Base-by-base conservation (phyloP, 2,329 filamentous ascomycete genomes). In the Coniella lustricola region DNA sequence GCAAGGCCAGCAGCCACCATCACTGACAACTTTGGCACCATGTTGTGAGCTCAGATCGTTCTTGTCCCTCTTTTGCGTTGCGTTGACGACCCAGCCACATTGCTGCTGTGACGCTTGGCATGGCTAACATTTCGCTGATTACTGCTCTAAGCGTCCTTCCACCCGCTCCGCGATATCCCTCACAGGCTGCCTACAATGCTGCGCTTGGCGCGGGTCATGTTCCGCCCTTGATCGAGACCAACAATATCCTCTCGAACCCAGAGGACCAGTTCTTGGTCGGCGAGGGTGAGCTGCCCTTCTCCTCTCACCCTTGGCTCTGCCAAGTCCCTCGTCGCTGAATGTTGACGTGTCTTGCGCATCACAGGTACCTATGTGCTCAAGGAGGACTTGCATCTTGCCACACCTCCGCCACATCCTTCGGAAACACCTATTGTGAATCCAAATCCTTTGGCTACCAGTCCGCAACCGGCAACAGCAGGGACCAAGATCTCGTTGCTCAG, bases 371-470 rank as follows among this genome's bases (percentile, higher is more conserved):
- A 98, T 62, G 77, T 87, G 18, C 79, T 97, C 37, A 85, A 90
- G 64, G 91, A 98, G 68, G 88, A 95, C 64, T 73, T 98, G 22
- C 85, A 90, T 57, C 83, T 98, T 49, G 91, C 93, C 38, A 96
- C 90, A 31, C 93, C 93, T 49, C 91, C 91, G 54, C 90, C 90
- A 13, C 93, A 98, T 68, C 93, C 93, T 18, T 95, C 90, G 53
- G 93, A 98, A 72, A 84, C 88, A 12, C 90, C 90, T 18, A 71
- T 90, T 35, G 70, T 86, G 50, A 96, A 94, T 62, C 85, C 87
- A 38, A 98, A 97, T 62, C 93, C 93, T 21, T 79, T 98, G 36
- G 85, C 89, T 34, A 96, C 91, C 5, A 85, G 78, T 16, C 84
- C 90, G 4, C 82, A 85, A 46, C 87, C 90, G n/a, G 89, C 88